Evolutionary conservation across 495 filamentous ascomycete species (phyloP).

Genomic region (Hypoxylon subgilvum): DNA sequence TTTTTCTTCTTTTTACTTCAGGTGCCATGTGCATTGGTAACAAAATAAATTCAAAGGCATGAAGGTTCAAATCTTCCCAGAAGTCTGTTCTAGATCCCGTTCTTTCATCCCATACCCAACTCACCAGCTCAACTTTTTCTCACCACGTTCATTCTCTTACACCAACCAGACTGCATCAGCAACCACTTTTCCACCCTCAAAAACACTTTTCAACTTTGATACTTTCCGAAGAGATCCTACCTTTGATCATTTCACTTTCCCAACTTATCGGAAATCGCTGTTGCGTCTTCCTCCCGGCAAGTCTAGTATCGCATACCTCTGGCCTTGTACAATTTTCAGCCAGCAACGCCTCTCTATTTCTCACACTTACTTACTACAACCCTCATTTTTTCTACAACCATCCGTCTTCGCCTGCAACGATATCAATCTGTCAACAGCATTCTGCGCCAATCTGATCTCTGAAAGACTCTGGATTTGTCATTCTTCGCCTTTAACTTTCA

Average conservation of each 20-base stretch:
- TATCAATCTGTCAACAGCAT: background rate
- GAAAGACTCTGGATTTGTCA: no score
- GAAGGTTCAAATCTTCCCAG: no score
- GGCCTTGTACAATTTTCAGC: constrained; percentile 13
- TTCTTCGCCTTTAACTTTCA: no score
- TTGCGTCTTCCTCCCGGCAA: constrained; percentile 3
- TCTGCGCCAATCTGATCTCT: no score
- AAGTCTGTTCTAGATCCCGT: no score
- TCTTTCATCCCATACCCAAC: no score
- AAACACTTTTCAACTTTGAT: no score
- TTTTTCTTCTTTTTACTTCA: no score
- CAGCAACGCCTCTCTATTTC: background rate
- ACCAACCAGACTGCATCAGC: no score
- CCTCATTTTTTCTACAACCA: background rate
- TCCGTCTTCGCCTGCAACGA: background rate
- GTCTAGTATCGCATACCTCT: background rate
- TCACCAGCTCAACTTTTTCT: constrained; percentile 14
- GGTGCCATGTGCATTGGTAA: no score
- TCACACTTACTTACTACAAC: constrained; percentile 9
- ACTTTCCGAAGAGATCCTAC: background rate
- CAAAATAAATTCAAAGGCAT: no score
- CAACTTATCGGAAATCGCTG: background rate
- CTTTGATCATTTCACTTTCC: background rate
- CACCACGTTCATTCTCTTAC: constrained; percentile 4
- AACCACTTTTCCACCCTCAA: no score